Evolutionary conservation across 139 green algal species (phyloP).

Genomic region (Astrephomene gubernaculifera): DNA sequence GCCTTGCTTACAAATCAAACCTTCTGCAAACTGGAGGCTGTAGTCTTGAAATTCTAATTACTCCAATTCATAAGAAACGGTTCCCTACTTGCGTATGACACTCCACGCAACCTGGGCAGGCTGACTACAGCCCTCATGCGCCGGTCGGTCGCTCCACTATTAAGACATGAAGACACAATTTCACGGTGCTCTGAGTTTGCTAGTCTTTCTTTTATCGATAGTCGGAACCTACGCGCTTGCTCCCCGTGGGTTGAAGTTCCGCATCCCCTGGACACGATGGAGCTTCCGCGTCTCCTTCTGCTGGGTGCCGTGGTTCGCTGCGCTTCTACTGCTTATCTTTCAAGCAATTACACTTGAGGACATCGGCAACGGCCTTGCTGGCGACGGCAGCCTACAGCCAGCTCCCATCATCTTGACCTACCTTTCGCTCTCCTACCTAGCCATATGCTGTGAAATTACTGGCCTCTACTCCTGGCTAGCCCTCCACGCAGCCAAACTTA

Average conservation of each 20-base stretch:
- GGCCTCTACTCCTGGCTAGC: conserved; percentile 19
- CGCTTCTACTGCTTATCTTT: background rate
- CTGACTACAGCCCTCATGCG: too few species aligned
- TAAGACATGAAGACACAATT: conserved; percentile 8
- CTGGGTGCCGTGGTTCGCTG: background rate
- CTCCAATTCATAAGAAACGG: too few species aligned
- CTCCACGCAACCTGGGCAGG: too few species aligned
- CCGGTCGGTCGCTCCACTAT: too few species aligned
- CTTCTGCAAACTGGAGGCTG: too few species aligned
- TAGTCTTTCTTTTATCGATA: background rate
- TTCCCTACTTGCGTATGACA: too few species aligned
- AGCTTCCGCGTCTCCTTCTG: background rate
- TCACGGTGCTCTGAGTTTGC: background rate
- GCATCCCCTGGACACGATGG: background rate
- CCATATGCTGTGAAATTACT: background rate
- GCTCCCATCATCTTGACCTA: background rate
- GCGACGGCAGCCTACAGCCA: background rate
- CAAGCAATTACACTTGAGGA: conserved; percentile 5
- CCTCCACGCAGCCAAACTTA: background rate
- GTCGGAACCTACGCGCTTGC: background rate
- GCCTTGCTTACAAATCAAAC: too few species aligned
- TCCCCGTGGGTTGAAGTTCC: background rate
- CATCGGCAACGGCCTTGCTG: background rate
- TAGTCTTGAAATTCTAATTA: too few species aligned
- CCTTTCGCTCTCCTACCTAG: background rate